Evolutionary conservation across 805 yeast genomes (phyloP).

Genomic region (Cyberlindnera japonica): DNA sequence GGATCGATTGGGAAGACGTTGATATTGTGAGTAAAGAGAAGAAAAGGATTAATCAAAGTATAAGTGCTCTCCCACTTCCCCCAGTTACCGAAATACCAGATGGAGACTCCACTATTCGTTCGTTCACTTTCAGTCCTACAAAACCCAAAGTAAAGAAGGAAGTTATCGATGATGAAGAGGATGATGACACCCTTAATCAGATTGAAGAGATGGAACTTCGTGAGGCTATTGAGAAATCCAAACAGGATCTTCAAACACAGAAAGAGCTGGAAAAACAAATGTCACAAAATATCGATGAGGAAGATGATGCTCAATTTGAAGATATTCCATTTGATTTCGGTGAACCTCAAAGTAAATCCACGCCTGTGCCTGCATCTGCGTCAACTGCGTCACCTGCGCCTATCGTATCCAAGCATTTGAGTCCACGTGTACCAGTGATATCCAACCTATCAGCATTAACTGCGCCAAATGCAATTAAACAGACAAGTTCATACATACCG

Average conservation of each 20-base stretch:
- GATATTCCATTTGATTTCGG: conserved; percentile 24
- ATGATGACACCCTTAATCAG: conserved; percentile 24
- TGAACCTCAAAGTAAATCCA: too few relatives aligned
- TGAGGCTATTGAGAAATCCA: conserved; percentile 43
- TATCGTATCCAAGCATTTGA: not conserved
- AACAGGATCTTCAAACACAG: conserved; percentile 45
- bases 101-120: conserved; percentile 16
- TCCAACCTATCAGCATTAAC: not conserved
- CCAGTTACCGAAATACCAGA: conserved; percentile 18
- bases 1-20: conserved; percentile 76
- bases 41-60: conserved; percentile 35
- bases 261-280: conserved; percentile 29
- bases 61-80: conserved; percentile 39
- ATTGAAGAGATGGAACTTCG: conserved; percentile 34
- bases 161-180: conserved; percentile 14
- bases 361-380: not conserved
- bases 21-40: conserved; percentile 30
- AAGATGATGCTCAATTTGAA: conserved; percentile 24
- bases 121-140: conserved; percentile 23
- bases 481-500: not conserved
- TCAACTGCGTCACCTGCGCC: not conserved
- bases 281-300: conserved; percentile 2
- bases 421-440: not conserved
- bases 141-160: conserved; percentile 13
- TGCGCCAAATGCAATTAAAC: too few relatives aligned